Percentiles rank a stretch among this genome's conserved stretches.
phyloP scores from a whole-genome alignment of 495 filamentous ascomycete species.

The Aspergillus carlsbadensis region DNA sequence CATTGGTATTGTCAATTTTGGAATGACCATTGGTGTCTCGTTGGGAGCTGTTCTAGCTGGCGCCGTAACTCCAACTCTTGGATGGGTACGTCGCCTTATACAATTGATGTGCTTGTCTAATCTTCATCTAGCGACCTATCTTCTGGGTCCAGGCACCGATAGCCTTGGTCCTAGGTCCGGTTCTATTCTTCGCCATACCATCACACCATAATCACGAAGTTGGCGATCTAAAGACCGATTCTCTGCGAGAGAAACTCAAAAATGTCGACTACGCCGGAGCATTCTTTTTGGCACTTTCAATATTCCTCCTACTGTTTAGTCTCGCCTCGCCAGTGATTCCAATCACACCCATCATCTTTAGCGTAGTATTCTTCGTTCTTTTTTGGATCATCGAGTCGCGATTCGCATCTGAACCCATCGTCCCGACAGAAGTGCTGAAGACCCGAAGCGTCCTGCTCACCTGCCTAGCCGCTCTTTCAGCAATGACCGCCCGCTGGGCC shows the following conservation, averaged over 20 bases:
- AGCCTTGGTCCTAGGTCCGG: constrained; percentile 52
- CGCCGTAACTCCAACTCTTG: constrained; percentile 55
- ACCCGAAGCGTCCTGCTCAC: constrained; percentile 65
- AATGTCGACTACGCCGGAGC: constrained; percentile 70
- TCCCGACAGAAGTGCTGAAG: constrained; percentile 62
- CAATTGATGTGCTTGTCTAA: background rate
- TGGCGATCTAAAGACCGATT: constrained; percentile 15
- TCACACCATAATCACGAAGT: constrained; percentile 29
- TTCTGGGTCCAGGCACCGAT: constrained; percentile 67
- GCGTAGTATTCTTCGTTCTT: constrained; percentile 46
- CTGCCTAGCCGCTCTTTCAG: constrained; percentile 64
- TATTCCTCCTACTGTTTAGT: constrained; percentile 64
- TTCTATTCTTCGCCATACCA: constrained; percentile 61
- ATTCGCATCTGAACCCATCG: constrained; percentile 62
- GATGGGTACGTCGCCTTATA: constrained; percentile 58
- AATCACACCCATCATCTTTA: constrained; percentile 55
- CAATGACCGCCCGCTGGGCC: constrained; percentile 75
- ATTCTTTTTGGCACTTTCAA: constrained; percentile 51
- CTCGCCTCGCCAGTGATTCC: constrained; percentile 59
- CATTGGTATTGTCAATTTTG: constrained; percentile 64
- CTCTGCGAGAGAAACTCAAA: constrained; percentile 50
- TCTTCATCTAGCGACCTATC: constrained; percentile 52
- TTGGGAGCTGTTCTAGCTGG: constrained; percentile 71
- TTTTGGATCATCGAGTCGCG: constrained; percentile 63
- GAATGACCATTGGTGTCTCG: constrained; percentile 68